Percentiles rank a stretch among this genome's conserved stretches.
These are phyloP conservation scores for Colletotrichum sansevieriae DNA, from an alignment of 2,329 filamentous ascomycete genomes.

Conservation along the genomic window DNA sequence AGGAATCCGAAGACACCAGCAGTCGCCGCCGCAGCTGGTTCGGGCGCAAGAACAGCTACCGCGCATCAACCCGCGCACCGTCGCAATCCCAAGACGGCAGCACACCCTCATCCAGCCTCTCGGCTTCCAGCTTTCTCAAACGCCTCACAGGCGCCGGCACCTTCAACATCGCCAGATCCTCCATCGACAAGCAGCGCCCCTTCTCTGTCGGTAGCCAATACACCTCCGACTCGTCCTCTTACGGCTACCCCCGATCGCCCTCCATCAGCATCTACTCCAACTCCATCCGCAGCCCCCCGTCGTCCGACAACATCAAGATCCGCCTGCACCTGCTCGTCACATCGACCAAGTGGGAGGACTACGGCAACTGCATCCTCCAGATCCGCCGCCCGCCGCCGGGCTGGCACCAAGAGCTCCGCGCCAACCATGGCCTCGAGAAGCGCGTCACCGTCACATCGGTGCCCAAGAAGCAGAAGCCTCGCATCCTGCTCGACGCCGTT, in stretches of 20 bases:
- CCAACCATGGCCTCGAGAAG: conserved; percentile 81
- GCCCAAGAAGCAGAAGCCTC: conserved; percentile 71
- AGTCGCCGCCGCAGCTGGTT: conserved; percentile 69
- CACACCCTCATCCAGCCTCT: conserved; percentile 69
- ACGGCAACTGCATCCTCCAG: conserved; percentile 85
- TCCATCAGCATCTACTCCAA: conserved; percentile 68
- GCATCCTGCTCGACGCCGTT: conserved; percentile 84
- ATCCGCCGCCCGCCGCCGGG: conserved; percentile 81
- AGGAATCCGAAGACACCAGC: conserved; percentile 62
- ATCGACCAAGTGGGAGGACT: conserved; percentile 88
- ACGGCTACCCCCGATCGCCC: conserved; percentile 65
- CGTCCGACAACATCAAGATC: conserved; percentile 86
- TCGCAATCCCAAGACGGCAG: conserved; percentile 79
- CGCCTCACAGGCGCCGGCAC: conserved; percentile 78
- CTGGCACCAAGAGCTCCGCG: conserved; percentile 69
- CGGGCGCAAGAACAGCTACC: conserved; percentile 74
- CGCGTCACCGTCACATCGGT: conserved; percentile 83
- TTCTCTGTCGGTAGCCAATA: conserved; percentile 72
- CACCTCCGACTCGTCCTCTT: conserved; percentile 67
- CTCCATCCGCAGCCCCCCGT: conserved; percentile 67
- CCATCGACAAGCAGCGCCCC: conserved; percentile 68
- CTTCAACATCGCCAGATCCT: conserved; percentile 88
- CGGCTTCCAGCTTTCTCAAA: conserved; percentile 82
- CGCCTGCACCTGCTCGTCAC: conserved; percentile 85
- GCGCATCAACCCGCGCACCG: conserved; percentile 71